These are phyloP conservation scores for Lophiotrema nucula DNA, from an alignment of 495 filamentous ascomycete species.

Conservation along the genomic window DNA sequence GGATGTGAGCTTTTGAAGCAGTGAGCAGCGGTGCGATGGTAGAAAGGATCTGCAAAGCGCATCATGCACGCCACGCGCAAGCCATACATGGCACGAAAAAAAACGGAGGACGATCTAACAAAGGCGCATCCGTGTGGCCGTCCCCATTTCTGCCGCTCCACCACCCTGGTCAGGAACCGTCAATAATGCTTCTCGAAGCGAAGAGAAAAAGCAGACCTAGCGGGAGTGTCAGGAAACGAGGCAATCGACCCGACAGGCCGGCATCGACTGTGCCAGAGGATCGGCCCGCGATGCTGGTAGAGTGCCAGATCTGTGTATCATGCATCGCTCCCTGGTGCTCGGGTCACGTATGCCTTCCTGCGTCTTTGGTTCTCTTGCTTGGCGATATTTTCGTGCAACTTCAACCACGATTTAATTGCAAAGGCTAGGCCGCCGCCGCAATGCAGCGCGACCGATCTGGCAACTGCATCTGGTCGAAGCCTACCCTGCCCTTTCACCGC, in stretches of 20 bases:
- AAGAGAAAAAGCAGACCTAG: neutral
- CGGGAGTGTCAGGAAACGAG: no score
- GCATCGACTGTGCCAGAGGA: constrained; percentile 6
- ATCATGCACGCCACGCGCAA: constrained; percentile 15
- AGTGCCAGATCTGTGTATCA: constrained; percentile 24
- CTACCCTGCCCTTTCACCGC: constrained; percentile 5
- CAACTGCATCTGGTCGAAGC: constrained; percentile 8
- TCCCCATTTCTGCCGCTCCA: no score
- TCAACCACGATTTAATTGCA: constrained; percentile 3
- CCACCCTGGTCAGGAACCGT: no score
- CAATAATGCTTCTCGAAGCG: constrained; percentile 13
- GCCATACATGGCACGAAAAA: constrained; percentile 17
- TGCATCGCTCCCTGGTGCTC: constrained; percentile 26
- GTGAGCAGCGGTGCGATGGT: no score
- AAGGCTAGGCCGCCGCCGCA: constrained; percentile 11
- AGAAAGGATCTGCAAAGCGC: no score
- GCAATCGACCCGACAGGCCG: constrained; percentile 19
- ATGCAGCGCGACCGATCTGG: constrained; percentile 28
- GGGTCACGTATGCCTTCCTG: constrained; percentile 7
- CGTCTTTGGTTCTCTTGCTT: constrained; percentile 22
- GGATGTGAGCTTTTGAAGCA: no score
- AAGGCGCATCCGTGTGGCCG: constrained; percentile 2
- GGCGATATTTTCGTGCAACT: constrained; percentile 26
- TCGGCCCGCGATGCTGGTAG: constrained; percentile 24
- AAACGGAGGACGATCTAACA: constrained; percentile 16